Evolutionary conservation across 371 early-diverging fungal genomes (phyloP), one percentile per base, ranked within the genome.

Genomic region (Conidiobolus incongruus): DNA sequence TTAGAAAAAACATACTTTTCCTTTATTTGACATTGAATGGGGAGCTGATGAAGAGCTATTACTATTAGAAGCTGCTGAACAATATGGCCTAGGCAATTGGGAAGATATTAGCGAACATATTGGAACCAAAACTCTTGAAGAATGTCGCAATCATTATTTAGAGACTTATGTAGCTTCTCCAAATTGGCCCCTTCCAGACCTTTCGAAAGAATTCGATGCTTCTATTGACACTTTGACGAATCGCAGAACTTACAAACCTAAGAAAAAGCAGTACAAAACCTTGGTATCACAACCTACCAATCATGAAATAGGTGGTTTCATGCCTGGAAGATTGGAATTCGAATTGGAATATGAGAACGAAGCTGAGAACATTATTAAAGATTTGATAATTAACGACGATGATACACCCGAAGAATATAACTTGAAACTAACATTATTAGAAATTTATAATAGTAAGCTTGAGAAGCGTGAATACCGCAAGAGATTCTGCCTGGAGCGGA

Each of bases 81-180:
- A 75, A 55, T 84, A 72, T 60, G 99, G 98, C 16, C 69, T 97
- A 45, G 98, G 98, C 34, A 98, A 95, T 63, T 98, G 95, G 94
- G 79, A 77, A 51, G 90, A 85, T 33, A 81, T 94, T 34, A 75
- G 93, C 0, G 85, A 80, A 42, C 81, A 91, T 53, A 73, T 98
- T 11, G 90, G 95, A 1, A 79, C 87, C 15, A 91, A 92, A 55
- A 73, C 76, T 22, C 69, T 73, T 38, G 65, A 73, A 24, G 92
- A 96, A 52, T 83, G 90, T 52, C 81, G 84, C 47, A 66, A 71
- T 31, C 98, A 98, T 53, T 99, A 97, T 60, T 57, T 77, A 31
- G 63, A 81, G 21, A 69, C 85, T 6, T 94, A 88, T 57, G 70
- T 83, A 4, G 60, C 71, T 5, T 72, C 79, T 30, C 61, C 69